phyloP scores from a whole-genome alignment of 73 alveolate species.

The Effrenium voratum region DNA sequence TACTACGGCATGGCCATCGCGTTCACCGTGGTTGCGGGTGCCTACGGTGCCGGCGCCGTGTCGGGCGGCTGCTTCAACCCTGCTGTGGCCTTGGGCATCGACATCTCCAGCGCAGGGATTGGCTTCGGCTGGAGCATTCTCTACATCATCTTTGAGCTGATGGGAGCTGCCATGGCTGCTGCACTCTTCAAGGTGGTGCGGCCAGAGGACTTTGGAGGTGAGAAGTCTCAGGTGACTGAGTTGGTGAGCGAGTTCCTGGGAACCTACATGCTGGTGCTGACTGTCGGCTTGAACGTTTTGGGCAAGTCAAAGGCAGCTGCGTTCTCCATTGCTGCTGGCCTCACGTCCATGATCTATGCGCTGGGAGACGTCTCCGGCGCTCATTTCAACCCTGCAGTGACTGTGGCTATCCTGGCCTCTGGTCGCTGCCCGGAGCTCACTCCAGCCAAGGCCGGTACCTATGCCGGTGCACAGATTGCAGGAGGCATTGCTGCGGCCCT shows the following conservation, averaged over 20 bases:
- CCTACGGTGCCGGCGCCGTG: constrained; percentile 72
- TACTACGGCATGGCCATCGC: constrained; percentile 85
- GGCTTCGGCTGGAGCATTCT: constrained; percentile 57
- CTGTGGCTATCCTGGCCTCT: constrained; percentile 60
- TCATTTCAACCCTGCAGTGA: constrained; percentile 73
- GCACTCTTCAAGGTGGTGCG: constrained; percentile 62
- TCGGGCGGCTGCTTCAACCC: constrained; percentile 90
- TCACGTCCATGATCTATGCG: constrained; percentile 81
- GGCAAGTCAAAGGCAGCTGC: constrained; percentile 82
- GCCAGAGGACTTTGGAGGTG: constrained; percentile 67
- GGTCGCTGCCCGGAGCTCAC: constrained; percentile 77
- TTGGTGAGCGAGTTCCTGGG: constrained; percentile 86
- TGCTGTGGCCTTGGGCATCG: constrained; percentile 87
- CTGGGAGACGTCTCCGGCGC: constrained; percentile 71
- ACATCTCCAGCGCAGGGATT: constrained; percentile 53
- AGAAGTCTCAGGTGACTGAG: constrained; percentile 34
- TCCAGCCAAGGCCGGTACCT: constrained; percentile 61
- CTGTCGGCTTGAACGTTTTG: constrained; percentile 58
- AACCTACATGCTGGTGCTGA: constrained; percentile 81
- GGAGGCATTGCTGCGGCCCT: constrained; percentile 81
- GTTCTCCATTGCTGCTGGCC: constrained; percentile 88
- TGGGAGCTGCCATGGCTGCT: constrained; percentile 80
- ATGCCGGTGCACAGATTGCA: constrained; percentile 36
- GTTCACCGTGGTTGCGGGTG: constrained; percentile 73
- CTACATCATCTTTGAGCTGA: constrained; percentile 71